Base-by-base conservation (phyloP, 192 early-diverging fungal species). In the Phlyctochytrium bullatum region DNA sequence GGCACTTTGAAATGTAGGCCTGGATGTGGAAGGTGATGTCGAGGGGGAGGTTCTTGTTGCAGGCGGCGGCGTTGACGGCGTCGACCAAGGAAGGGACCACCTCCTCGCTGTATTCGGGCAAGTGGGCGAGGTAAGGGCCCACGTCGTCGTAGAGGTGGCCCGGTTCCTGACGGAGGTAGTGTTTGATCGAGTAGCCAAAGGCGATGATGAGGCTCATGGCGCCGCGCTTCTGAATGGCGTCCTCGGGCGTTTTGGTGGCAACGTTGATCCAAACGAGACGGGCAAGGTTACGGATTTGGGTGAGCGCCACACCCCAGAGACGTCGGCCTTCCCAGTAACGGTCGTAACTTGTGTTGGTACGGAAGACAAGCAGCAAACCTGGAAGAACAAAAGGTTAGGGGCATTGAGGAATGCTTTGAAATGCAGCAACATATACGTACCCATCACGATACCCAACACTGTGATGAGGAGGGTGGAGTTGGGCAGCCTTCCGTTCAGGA, bases 291-390 rank as follows among this genome's bases (percentile, higher is more conserved):
- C 94, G 88, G 52, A 92, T 80, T 27, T 80, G 76, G 28, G 85
- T 80, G 31, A 82, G 80, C 66, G 93, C 72, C 16, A 84, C 81
- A 33, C 84, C 86, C 93, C 93, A 98, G 23, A 87, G 67, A 67
- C 88, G 82, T 50, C 95, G 86, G 23, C 91, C 95, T 78, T 95
- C 95, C 87, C 86, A 94, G 78, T 83, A 83, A 27, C 80, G 59
- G 36, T 84, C 73, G 69, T 83, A 80, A 57, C 86, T 83, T 12
- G 87, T 90, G 76, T 92, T 93, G 64, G 88, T 90, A 67, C 93
- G 85, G 74, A 95, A 95, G 40, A 88, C 91, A 30, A 95, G 78
- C 20, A 95, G 77, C 68, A 95, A 70, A 59, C 63, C 63, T 64
- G 4, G 34, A 12, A 16, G 16, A 77, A 30, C 10, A 47, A 47